Evolutionary conservation across 345 rosid species (phyloP).

Genomic region (Durio zibethinus): DNA sequence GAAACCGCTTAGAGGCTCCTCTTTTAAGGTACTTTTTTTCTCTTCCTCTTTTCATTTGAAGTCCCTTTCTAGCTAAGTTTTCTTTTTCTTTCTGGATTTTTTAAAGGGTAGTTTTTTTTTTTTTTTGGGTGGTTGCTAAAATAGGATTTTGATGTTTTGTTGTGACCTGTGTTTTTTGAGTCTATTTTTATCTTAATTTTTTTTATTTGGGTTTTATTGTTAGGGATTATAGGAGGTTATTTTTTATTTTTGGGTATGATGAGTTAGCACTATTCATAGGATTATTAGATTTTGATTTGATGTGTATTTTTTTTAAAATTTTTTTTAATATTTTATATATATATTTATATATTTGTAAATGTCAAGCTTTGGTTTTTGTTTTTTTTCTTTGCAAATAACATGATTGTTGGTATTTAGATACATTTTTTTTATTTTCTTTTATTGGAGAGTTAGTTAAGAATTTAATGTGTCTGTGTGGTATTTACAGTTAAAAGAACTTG

Average conservation of each 20-base stretch:
- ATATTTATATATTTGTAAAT: no score
- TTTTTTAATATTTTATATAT: not conserved
- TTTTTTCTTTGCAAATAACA: not conserved
- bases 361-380: not conserved
- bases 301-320: not conserved
- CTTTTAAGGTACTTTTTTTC: constrained; percentile 45
- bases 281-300: constrained; percentile 16
- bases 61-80: not conserved
- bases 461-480: not conserved
- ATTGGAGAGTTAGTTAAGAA: not conserved
- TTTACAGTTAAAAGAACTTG: not conserved
- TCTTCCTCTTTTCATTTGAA: not conserved
- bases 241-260: constrained; percentile 1
- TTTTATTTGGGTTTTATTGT: constrained; percentile 6
- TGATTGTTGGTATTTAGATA: not conserved
- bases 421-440: no score
- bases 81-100: not conserved
- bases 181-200: constrained; percentile 9
- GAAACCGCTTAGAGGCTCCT: constrained; percentile 75
- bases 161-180: not conserved
- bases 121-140: not conserved
- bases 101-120: not conserved
- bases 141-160: constrained; percentile 11
- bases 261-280: constrained; percentile 11
- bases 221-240: not conserved